Base-by-base conservation (phyloP, 495 filamentous ascomycete genomes). In the Penicilliopsis zonata region DNA sequence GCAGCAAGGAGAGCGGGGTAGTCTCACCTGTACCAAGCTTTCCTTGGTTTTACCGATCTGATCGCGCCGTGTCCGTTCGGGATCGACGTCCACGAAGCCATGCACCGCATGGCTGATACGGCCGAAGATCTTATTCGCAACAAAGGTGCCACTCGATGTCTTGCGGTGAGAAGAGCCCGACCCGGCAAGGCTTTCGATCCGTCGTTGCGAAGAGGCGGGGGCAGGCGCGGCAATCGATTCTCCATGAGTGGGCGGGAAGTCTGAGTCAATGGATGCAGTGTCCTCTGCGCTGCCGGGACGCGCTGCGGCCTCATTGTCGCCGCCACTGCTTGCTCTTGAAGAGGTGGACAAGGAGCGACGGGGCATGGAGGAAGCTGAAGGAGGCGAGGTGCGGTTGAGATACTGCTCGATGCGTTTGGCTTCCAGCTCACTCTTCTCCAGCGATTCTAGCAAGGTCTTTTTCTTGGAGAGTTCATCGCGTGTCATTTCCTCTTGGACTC, bases 401-500 rank as follows among this genome's bases (percentile, higher is more conserved):
- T 93, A 94, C 38, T 88, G 77, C 31, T 96, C 87, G 23, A 98
- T 88, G 20, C 92, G 75, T 40, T 79, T 80, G 0, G 92, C 86
- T 57, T 98, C 90, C 10, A 75, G 61, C 56, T 98, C 90, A 44
- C 86, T 94, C 34, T 73, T 68, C 50, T 96, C 90, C 6, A 98
- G 61, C 13, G 80, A 78, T 21, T 90, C 82, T 3, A 98, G 64
- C 10, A 86, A 64, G 1, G 66, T 55, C 40, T 69, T 74, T 57
- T 96, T 95, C 57, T 86, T 86, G 5, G 71, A 61, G 6, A 98
- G 61, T 44, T 95, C 83, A 31, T 95, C 92, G 18, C 76, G 75
- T 1, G 86, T 94, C 87, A 95, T 93, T 38, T 98, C 90, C 52
- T 96, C 82, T 42, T 98, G 90, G 13, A 95, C 80, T 12, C 90